A percentile compares a stretch with the other conserved stretches of the same genome.
Conservation (phyloP, 495 filamentous ascomycete species). For the Podospora didyma region DNA sequence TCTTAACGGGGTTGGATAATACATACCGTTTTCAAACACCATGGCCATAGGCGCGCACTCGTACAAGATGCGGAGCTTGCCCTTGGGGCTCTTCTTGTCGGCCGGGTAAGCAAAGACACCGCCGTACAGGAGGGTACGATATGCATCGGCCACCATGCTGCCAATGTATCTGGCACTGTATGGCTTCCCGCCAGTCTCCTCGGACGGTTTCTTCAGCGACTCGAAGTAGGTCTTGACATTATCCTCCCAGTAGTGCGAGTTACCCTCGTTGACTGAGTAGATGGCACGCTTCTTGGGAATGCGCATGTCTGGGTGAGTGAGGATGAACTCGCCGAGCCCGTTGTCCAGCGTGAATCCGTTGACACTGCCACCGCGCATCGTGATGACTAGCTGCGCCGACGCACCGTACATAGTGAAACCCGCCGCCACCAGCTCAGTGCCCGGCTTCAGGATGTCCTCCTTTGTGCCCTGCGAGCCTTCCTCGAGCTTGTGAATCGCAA, state of each 20-base stretch:
- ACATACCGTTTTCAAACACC: slow-evolving; percentile 94
- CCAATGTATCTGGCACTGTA: slow-evolving; percentile 96
- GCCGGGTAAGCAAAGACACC: slow-evolving; percentile 97
- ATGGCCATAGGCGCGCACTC: slow-evolving; percentile 99
- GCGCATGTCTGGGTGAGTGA: slow-evolving; percentile 91
- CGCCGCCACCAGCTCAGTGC: slow-evolving; percentile 84
- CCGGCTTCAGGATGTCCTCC: slow-evolving; percentile 81
- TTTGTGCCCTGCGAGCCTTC: slow-evolving; percentile 65
- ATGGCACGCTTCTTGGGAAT: slow-evolving; percentile 78
- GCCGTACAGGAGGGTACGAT: slow-evolving; percentile 90
- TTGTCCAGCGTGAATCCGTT: slow-evolving; percentile 98
- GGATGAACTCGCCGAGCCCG: slow-evolving; percentile 95
- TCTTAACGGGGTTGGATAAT: too few relatives aligned
- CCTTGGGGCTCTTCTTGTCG: slow-evolving; percentile 97
- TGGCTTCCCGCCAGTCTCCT: slow-evolving; percentile 66
- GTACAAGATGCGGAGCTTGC: slow-evolving; percentile 94
- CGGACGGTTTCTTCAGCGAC: slow-evolving; percentile 70
- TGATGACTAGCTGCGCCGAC: slow-evolving; percentile 92
- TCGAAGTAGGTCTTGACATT: slow-evolving; percentile 83
- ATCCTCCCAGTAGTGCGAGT: slow-evolving; percentile 93
- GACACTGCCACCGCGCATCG: slow-evolving; percentile 88
- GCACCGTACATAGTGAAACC: slow-evolving; percentile 99
- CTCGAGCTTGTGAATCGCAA: slow-evolving; percentile 85
- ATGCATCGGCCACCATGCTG: slow-evolving; percentile 97
- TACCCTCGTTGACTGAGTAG: slow-evolving; percentile 98